Conservation (phyloP, 83 land plant species). For the Picea mariana region DNA sequence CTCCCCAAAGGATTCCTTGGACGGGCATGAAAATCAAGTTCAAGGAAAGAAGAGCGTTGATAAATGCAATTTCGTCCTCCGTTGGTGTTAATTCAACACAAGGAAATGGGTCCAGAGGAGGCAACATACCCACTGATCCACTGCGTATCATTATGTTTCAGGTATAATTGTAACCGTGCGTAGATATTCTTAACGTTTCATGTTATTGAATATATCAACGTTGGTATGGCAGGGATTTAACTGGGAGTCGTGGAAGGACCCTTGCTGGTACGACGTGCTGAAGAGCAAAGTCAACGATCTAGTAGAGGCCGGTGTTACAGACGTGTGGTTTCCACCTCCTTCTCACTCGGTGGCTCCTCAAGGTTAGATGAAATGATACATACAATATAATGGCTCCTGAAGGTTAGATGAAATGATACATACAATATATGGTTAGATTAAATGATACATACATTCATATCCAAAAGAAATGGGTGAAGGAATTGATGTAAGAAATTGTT, state of each 20-base stretch:
- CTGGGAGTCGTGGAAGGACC: constrained; percentile 71
- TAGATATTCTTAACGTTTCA: too few species aligned
- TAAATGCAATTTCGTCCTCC: too few species aligned
- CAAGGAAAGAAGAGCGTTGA: too few species aligned
- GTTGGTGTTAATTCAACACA: too few species aligned
- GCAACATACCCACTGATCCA: too few species aligned
- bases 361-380: constrained; percentile 31
- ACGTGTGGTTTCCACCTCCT: constrained; percentile 90
- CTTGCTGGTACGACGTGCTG: constrained; percentile 59
- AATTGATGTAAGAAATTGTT: neutral
- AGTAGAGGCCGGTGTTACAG: constrained; percentile 68
- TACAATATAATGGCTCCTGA: constrained; percentile 28
- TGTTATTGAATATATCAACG: too few species aligned
- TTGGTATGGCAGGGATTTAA: constrained; percentile 63
- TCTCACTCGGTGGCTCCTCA: constrained; percentile 67
- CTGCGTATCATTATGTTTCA: too few species aligned
- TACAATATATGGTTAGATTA: neutral
- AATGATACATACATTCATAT: neutral
- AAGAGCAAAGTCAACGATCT: constrained; percentile 37
- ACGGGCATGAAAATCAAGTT: too few species aligned
- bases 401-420: neutral
- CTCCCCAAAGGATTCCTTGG: too few species aligned
- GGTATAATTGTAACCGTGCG: too few species aligned
- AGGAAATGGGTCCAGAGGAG: too few species aligned
- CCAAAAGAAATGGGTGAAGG: neutral